Base-by-base conservation (phyloP, 495 filamentous ascomycete species). In the Barbatosphaeria neglecta region DNA sequence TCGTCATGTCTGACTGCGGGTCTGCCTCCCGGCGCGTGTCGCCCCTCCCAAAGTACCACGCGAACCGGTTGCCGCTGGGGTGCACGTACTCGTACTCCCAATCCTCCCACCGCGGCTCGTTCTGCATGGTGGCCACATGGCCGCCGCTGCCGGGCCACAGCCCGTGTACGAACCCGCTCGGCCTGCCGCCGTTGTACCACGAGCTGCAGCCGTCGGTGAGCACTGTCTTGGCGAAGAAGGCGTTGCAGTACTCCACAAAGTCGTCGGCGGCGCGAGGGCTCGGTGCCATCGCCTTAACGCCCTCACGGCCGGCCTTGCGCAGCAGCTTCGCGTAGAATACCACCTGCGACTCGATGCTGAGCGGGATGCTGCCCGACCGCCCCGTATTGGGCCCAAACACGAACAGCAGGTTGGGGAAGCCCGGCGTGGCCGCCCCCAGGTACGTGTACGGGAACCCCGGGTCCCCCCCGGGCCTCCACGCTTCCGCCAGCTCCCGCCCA, bases 41-140 rank as follows among this genome's bases (percentile, higher is more conserved):
- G 7, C 68, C 68, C 15, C 60, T 61, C 8, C 68, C 68, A 39
- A 70, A 70, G 42, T 68, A 72, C 63, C 63, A 68, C 7, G 53
- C 49, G 38, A 70, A 65, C 45, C 68, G 47, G 43, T 72, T 72
- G 0, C 63, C 66, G 13, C 46, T 51, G 9, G 58, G 52, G 2
- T 58, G 54, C 7, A 69, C 51, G 55, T 81, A 78, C 46, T 69
- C 70, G 57, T 80, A 85, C 46, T 86, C 81, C 65, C 68, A 86
- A 54, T 87, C 82, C 61, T 87, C 82, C 80, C 81, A 86, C 13
- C 83, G 64, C 1, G 81, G 81, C 40, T 82, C 73, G 19, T 73
- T 58, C 4, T 75, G 64, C 22, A 80, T 65, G 18, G 72, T 69
- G 10, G 77, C 77, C 22, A 73, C 58, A 51, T 79, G 75, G 1